Percentiles rank a stretch among this genome's conserved stretches.
Conservation (phyloP, 345 rosid species). For the Eucalyptus viminalis region DNA sequence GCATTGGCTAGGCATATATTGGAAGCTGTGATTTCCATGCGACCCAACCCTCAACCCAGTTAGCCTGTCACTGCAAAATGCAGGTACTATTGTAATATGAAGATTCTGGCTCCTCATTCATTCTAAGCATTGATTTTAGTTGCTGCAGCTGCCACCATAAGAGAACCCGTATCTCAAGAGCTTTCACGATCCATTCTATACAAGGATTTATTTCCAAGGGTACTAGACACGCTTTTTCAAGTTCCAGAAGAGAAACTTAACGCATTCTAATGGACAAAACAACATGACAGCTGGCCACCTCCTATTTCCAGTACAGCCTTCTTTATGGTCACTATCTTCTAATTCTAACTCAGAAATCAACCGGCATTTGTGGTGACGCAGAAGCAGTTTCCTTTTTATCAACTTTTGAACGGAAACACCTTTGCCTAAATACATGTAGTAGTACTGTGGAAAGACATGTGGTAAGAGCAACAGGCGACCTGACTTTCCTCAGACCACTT, state of each 20-base stretch:
- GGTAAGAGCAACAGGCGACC: neutral
- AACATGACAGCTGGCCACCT: neutral
- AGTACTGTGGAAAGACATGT: neutral
- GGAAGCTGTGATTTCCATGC: conserved; percentile 49
- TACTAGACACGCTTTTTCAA: neutral
- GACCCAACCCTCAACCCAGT: neutral
- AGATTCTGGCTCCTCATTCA: neutral
- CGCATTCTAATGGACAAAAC: neutral
- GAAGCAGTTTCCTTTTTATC: neutral
- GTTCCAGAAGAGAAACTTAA: neutral
- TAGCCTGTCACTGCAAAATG: neutral
- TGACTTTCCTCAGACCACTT: neutral
- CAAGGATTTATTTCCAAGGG: neutral
- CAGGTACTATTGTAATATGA: neutral
- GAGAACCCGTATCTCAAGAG: neutral
- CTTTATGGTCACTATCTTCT: neutral
- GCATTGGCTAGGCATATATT: conserved; percentile 38
- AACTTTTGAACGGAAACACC: neutral
- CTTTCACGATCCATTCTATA: neutral
- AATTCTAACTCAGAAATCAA: neutral
- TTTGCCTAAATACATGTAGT: neutral
- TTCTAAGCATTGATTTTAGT: neutral
- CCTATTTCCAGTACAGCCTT: neutral
- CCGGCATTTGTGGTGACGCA: neutral
- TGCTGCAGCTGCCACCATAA: neutral